Percentiles rank a stretch among this genome's conserved stretches.
These are phyloP conservation scores for Podaxis rugospora DNA, from an alignment of 768 basidiomycete genomes.

Conservation along the genomic window DNA sequence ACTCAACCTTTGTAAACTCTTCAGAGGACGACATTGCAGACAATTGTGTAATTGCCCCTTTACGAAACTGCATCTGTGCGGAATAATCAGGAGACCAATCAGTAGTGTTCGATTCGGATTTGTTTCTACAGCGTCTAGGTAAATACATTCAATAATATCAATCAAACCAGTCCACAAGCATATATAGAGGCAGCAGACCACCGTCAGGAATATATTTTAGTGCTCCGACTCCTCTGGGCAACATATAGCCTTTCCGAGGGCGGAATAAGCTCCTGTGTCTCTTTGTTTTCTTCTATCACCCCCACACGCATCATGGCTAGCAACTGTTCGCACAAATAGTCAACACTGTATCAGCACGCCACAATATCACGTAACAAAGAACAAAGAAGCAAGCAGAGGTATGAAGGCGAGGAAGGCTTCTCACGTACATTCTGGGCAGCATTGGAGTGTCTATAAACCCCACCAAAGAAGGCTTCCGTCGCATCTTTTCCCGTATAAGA, in stretches of 20 bases:
- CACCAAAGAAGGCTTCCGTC: slow-evolving; percentile 83
- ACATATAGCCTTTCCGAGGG: slow-evolving; percentile 15
- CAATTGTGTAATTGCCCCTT: too few relatives aligned
- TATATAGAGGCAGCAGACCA: not conserved
- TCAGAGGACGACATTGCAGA: too few relatives aligned
- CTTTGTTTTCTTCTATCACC: slow-evolving; percentile 18
- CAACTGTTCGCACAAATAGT: slow-evolving; percentile 27
- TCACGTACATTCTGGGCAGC: slow-evolving; percentile 70
- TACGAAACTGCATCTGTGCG: not conserved
- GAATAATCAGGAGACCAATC: not conserved
- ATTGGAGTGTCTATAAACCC: slow-evolving; percentile 77
- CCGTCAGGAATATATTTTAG: not conserved
- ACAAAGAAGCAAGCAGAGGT: not conserved
- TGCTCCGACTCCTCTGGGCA: not conserved
- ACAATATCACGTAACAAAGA: not conserved
- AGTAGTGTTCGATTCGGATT: not conserved
- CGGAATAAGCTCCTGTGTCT: slow-evolving; percentile 2
- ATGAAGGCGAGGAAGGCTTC: not conserved
- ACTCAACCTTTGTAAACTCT: too few relatives aligned
- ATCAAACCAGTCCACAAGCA: not conserved
- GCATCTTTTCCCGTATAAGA: slow-evolving; percentile 74
- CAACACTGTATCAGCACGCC: slow-evolving; percentile 1
- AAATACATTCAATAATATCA: not conserved
- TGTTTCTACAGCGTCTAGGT: not conserved
- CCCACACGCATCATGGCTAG: slow-evolving; percentile 52